phyloP scores from a whole-genome alignment of 805 yeast genomes.

The Teunomyces aglyptinius region DNA sequence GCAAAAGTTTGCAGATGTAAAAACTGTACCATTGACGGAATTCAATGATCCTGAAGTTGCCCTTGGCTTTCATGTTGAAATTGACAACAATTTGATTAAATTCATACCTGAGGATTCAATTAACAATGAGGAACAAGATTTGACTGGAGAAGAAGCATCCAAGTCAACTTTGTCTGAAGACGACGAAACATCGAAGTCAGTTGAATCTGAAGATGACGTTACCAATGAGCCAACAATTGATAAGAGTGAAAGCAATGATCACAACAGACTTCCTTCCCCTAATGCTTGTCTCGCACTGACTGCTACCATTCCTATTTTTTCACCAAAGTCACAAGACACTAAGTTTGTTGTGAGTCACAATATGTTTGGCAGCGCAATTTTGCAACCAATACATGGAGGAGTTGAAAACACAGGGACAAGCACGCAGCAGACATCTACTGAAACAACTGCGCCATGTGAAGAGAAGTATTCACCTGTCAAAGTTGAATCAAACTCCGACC shows the following conservation, averaged over 20 bases:
- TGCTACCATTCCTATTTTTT: slow-evolving; percentile 1
- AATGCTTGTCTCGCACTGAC: slow-evolving; percentile 6
- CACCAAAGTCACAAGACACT: neutral
- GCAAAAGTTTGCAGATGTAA: slow-evolving; percentile 11
- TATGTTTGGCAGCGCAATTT: neutral
- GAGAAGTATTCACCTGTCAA: neutral
- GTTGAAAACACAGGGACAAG: no score
- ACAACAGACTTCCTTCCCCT: neutral
- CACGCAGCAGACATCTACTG: neutral
- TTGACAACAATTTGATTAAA: slow-evolving; percentile 12
- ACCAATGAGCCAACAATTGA: slow-evolving; percentile 2
- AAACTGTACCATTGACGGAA: slow-evolving; percentile 17
- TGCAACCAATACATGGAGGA: neutral
- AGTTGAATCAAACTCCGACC: neutral
- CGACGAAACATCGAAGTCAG: slow-evolving; percentile 4
- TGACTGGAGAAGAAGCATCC: slow-evolving; percentile 5
- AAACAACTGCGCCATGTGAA: neutral
- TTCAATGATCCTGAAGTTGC: slow-evolving; percentile 23
- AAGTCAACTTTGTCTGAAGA: neutral
- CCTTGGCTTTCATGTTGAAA: slow-evolving; percentile 16
- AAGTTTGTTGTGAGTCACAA: neutral
- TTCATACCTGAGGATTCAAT: slow-evolving; percentile 13
- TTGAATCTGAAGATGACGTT: neutral
- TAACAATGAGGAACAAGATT: slow-evolving; percentile 7
- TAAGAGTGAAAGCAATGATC: slow-evolving; percentile 6